Conservation (phyloP, 2,329 filamentous ascomycete genomes). For the Fusarium coicis region DNA sequence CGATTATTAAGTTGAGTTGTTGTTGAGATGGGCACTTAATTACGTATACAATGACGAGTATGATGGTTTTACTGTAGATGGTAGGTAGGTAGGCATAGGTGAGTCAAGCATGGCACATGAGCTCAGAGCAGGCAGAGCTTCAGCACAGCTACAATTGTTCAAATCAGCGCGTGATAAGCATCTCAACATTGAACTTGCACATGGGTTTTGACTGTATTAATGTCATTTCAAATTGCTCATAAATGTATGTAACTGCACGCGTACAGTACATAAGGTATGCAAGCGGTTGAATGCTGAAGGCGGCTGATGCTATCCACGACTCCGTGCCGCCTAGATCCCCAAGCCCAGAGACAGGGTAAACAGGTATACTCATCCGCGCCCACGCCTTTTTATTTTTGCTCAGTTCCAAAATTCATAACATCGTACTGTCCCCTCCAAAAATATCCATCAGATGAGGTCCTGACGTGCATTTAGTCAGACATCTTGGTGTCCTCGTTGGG, state of each 20-base stretch:
- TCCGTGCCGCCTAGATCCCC: constrained; percentile 34
- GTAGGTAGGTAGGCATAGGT: neutral
- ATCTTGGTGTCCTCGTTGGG: constrained; percentile 74
- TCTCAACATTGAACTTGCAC: neutral
- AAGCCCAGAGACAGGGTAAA: constrained; percentile 24
- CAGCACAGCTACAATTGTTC: neutral
- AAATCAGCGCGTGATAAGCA: neutral
- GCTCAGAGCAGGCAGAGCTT: neutral
- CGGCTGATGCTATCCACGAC: constrained; percentile 34
- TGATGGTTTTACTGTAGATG: neutral
- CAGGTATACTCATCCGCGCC: constrained; percentile 32
- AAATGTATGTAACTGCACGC: constrained; percentile 10
- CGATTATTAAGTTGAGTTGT: neutral
- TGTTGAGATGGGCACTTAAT: neutral
- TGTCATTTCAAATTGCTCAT: constrained; percentile 29
- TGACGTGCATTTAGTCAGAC: constrained; percentile 51
- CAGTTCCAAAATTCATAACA: constrained; percentile 38
- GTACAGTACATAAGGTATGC: constrained; percentile 35
- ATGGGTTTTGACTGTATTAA: constrained; percentile 17
- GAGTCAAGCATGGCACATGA: neutral
- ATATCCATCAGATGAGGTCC: neutral
- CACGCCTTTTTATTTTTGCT: constrained; percentile 31
- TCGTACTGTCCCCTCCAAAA: constrained; percentile 24
- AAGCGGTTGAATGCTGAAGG: constrained; percentile 28
- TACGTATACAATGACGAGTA: neutral